A percentile compares a stretch with the other conserved stretches of the same genome.
These are phyloP conservation scores for Trametes cinnabarina DNA, from an alignment of 768 basidiomycete species.

Conservation along the genomic window DNA sequence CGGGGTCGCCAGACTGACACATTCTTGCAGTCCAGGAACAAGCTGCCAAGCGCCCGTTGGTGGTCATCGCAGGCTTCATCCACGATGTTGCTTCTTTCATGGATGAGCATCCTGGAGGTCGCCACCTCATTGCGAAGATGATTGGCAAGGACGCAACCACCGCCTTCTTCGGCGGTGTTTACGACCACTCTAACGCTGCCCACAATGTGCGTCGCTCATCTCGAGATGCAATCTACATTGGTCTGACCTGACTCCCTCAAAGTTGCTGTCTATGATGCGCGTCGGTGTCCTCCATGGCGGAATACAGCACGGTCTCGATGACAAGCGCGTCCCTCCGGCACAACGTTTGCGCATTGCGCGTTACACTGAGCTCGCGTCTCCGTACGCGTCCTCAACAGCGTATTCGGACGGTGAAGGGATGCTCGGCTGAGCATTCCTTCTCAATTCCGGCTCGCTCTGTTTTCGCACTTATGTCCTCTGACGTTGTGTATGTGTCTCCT, in stretches of 20 bases:
- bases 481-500: conserved; percentile 10
- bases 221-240: neutral
- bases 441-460: neutral
- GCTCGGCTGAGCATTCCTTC: conserved; percentile 27
- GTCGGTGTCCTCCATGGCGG: conserved; percentile 57
- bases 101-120: conserved; percentile 90
- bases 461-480: neutral
- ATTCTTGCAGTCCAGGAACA: conserved; percentile 68
- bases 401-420: conserved; percentile 35
- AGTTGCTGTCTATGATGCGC: conserved; percentile 59
- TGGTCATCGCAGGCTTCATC: conserved; percentile 89
- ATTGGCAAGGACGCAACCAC: conserved; percentile 91
- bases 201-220: conserved; percentile 58
- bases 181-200: conserved; percentile 85
- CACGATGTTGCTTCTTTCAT: conserved; percentile 84
- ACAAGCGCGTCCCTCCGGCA: conserved; percentile 46
- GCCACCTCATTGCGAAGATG: conserved; percentile 76
- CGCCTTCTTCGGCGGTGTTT: conserved; percentile 91
- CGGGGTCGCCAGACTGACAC: neutral
- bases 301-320: conserved; percentile 49
- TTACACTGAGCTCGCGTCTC: conserved; percentile 34
- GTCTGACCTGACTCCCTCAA: neutral
- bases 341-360: conserved; percentile 47
- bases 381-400: conserved; percentile 34
- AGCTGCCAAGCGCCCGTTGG: conserved; percentile 71